Evolutionary conservation across 345 rosid genomes (phyloP).

Genomic region (Eucalyptus guilfoylei): DNA sequence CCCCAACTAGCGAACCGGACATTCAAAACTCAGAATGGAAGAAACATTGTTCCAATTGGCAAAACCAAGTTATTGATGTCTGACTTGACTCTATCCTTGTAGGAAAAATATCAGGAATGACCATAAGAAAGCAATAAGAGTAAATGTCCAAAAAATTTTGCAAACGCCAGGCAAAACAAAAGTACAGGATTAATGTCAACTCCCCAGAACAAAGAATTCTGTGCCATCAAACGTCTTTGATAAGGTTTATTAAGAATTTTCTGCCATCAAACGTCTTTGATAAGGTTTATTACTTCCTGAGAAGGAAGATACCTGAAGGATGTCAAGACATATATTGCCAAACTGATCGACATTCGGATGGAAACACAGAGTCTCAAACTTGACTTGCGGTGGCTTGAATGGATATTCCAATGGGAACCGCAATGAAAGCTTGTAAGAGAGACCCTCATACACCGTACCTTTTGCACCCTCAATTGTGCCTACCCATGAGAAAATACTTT

Average conservation of each 20-base stretch:
- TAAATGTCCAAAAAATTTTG: neutral
- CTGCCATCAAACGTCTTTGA: neutral
- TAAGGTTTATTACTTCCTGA: neutral
- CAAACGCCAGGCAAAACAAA: neutral
- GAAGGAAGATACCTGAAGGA: conserved; percentile 41
- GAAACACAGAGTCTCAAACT: conserved; percentile 59
- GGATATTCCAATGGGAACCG: conserved; percentile 55
- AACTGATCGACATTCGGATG: conserved; percentile 60
- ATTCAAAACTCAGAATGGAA: neutral
- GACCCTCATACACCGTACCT: conserved; percentile 51
- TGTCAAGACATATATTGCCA: conserved; percentile 67
- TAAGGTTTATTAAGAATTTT: neutral
- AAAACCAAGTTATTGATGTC: neutral
- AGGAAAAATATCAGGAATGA: neutral
- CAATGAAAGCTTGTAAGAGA: conserved; percentile 51
- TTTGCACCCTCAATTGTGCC: conserved; percentile 56
- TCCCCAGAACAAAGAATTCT: neutral
- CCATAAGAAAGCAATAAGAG: neutral
- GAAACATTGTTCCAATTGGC: neutral
- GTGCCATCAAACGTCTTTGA: neutral
- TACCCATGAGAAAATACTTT: conserved; percentile 53
- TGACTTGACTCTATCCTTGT: neutral
- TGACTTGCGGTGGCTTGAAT: conserved; percentile 58
- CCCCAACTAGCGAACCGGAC: neutral
- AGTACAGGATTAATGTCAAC: neutral